Evolutionary conservation across 176 grass and related monocot species (phyloP), one percentile per base, ranked within the genome.

Genomic region (Cenchrus purpureus): DNA sequence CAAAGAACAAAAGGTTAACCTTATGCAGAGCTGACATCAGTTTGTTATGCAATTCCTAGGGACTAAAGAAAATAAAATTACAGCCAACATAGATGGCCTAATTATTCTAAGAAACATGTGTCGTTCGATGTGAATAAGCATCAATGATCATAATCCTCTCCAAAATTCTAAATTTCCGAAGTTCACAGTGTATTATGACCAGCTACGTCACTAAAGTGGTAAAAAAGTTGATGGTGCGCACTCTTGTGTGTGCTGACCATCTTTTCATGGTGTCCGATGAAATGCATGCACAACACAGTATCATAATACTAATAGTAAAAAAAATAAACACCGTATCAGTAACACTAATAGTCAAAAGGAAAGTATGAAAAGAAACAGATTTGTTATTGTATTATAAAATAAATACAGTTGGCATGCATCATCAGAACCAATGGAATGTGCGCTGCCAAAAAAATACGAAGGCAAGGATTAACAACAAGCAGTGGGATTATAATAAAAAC

Each of bases 1-100:
- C 60, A 86, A 79, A 75, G 22, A 8, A 68, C 7, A 76, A 82
- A 73, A 83, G 44, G 69, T 77, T 78, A 86, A 50, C 85, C 73
- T 83, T 63, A 37, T 19, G 2, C 69, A 79, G 34, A 52, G 7
- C 20, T 74, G 77, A 79, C 7, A 68, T 86, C 74, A 54, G 53
- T 79, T 16, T 89, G 25, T 19, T 54, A 83, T 43, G 76, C 15
- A 64, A 68, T 59, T 55, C 51, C 40, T 64, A 20, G 3, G 61
- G 52, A 74, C 11, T 67, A 42, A 28, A 83, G 29, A 11, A 74
- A 68, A 83, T 58, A 86, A 68, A 25, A 81, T 42, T 58, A 48
- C 50, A 20, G 75, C 12, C 42, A 80, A 48, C 52, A 82, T 7
- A 62, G 43, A 68, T 67, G 25, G 29, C 62, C 50, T 20, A 19